Base-by-base conservation (phyloP, 2,329 filamentous ascomycete species). In the Teratosphaeria epicoccoides region DNA sequence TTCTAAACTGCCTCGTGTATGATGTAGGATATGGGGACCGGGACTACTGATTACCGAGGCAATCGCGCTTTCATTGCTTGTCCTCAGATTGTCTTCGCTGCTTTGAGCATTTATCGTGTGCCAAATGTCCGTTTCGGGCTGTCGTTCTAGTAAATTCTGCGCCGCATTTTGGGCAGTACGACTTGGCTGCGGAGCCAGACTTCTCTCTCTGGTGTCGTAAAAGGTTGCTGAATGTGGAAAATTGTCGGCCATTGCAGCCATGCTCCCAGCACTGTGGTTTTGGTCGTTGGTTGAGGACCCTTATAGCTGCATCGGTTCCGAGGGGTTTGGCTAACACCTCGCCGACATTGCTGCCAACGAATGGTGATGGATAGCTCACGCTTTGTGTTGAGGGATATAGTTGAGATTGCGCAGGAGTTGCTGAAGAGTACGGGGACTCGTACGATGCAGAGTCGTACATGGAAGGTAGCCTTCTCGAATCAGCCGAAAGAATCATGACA, bases 221-320 rank as follows among this genome's bases (percentile, higher is more conserved):
- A 3, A 96, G 79, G 66, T 96, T 96, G 78, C 89, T 95, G 67
- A 96, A 96, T 3, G 91, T 96, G 17, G 88, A 95, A 66, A 97
- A 97, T 64, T 95, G 87, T 25, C 90, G 83, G 20, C 91, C 91
- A 63, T 96, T 95, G 75, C 91, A 97, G 10, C 90, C 91, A 65
- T 97, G 91, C 55, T 96, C 91, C 87, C 88, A 97, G 70, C 91
- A 96, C 67, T 95, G 88, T 45, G 90, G 89, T 71, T 95, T 95
- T n/a, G 88, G 88, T 33, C 68, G 63, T 47, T 67, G 62, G 57
- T 65, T 67, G 28, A 66, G 57, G 10, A 68, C 64, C 22, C 66
- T 59, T 50, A 66, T 64, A 14, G 64, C 61, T 14, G 61, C 58
- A 12, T 64, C 61, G 44, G 49, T 51, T 22, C 52, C 52, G 10